Evolutionary conservation across 2,329 filamentous ascomycete species (phyloP).

Genomic region (Catunica adiposa): DNA sequence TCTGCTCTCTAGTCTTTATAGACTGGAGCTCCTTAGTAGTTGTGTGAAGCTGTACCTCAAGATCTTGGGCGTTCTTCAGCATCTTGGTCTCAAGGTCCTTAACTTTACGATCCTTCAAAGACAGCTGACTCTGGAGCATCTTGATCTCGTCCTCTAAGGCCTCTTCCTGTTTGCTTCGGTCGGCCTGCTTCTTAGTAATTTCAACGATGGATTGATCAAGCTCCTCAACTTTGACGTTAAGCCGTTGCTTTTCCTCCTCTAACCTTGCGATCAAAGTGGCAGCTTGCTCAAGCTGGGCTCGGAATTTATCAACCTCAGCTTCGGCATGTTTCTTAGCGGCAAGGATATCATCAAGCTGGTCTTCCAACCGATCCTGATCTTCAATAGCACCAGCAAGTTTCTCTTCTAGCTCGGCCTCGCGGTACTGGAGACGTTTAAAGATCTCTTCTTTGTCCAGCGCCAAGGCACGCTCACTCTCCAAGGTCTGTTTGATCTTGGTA

Average conservation of each 20-base stretch:
- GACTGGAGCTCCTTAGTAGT: slow-evolving; percentile 66
- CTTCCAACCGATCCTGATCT: slow-evolving; percentile 85
- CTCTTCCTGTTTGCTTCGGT: slow-evolving; percentile 61
- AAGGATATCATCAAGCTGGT: slow-evolving; percentile 78
- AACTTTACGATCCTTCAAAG: slow-evolving; percentile 75
- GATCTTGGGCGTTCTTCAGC: slow-evolving; percentile 70
- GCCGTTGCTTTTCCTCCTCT: slow-evolving; percentile 68
- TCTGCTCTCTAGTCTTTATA: slow-evolving; percentile 56
- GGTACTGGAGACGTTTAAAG: slow-evolving; percentile 81
- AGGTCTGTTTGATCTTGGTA: slow-evolving; percentile 74
- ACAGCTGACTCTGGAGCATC: slow-evolving; percentile 79
- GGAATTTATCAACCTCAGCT: slow-evolving; percentile 62
- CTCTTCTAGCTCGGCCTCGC: slow-evolving; percentile 84
- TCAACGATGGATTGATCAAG: slow-evolving; percentile 57
- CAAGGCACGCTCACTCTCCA: slow-evolving; percentile 90
- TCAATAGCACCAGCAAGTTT: slow-evolving; percentile 84
- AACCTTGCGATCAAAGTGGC: slow-evolving; percentile 70
- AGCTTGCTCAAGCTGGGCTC: slow-evolving; percentile 78
- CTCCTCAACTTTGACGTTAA: slow-evolving; percentile 49
- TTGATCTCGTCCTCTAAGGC: slow-evolving; percentile 68
- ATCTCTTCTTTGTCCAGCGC: slow-evolving; percentile 98
- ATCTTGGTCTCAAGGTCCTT: slow-evolving; percentile 75
- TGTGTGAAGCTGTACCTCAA: slow-evolving; percentile 66
- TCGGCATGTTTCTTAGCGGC: slow-evolving; percentile 80
- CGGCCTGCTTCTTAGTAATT: slow-evolving; percentile 51